Conservation (phyloP, 2,329 filamentous ascomycete genomes). For the Colletotrichum limetticola region DNA sequence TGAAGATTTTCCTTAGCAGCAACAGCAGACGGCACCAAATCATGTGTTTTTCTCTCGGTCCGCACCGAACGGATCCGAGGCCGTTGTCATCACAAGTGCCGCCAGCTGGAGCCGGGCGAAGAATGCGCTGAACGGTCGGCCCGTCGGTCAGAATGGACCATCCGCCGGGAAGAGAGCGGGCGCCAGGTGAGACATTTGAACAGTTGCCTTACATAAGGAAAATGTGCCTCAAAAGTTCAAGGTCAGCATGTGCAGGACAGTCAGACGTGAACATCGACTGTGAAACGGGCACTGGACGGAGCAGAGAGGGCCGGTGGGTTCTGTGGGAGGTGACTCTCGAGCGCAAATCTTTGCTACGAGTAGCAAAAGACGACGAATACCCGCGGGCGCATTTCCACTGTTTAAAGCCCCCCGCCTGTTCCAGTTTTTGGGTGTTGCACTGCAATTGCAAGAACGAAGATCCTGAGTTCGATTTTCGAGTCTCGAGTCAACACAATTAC, state of each 20-base stretch:
- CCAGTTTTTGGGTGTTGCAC: neutral
- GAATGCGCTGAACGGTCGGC: neutral
- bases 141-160: slow-evolving; percentile 27
- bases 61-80: slow-evolving; percentile 15
- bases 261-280: neutral
- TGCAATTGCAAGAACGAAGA: neutral
- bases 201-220: neutral
- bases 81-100: neutral
- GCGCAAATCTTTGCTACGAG: slow-evolving; percentile 10
- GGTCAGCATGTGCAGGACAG: neutral
- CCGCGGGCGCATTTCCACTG: neutral
- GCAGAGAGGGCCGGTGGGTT: slow-evolving; percentile 17
- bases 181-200: neutral
- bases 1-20: neutral
- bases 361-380: neutral
- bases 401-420: neutral
- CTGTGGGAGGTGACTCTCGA: neutral
- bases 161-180: neutral
- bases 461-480: neutral
- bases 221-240: neutral
- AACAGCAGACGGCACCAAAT: neutral
- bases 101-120: slow-evolving; percentile 9
- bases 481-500: neutral
- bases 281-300: slow-evolving; percentile 23
- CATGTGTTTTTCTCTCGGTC: neutral